Evolutionary conservation across 768 basidiomycete genomes (phyloP).

Genomic region (Tricholoma sp.): DNA sequence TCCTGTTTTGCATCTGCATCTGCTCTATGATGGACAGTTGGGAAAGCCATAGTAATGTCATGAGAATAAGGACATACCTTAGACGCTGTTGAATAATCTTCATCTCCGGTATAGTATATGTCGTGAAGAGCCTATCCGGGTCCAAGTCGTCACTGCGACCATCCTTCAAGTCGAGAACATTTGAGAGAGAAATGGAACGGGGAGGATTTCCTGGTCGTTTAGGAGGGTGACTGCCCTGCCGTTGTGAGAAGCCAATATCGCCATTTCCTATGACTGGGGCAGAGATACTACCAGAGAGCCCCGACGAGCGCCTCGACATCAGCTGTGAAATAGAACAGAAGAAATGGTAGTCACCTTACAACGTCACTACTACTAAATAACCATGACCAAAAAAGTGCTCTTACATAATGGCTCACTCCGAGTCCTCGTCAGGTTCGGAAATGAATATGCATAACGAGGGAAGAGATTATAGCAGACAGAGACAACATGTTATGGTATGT

Average conservation of each 20-base stretch:
- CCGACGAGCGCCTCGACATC: conserved; percentile 24
- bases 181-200: conserved; percentile 14
- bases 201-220: conserved; percentile 5
- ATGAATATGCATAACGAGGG: neutral
- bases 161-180: conserved; percentile 16
- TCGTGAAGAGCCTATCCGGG: conserved; percentile 73
- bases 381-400: no score
- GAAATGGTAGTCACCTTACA: neutral
- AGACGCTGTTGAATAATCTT: conserved; percentile 62
- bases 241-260: conserved; percentile 13
- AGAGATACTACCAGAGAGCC: conserved; percentile 13
- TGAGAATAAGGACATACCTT: conserved; percentile 36
- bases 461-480: conserved; percentile 7
- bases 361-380: neutral
- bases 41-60: neutral
- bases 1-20: conserved; percentile 88
- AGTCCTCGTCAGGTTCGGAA: neutral
- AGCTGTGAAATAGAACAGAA: conserved; percentile 4
- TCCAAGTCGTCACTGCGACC: conserved; percentile 29
- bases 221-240: neutral
- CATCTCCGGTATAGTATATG: conserved; percentile 67
- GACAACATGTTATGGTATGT: conserved; percentile 11
- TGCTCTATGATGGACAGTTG: conserved; percentile 33
- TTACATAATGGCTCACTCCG: no score
- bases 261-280: conserved; percentile 19